Evolutionary conservation across 78 protist species (phyloP), one percentile per base, ranked within the genome.

Genomic region (Dictyostelium purpureum): DNA sequence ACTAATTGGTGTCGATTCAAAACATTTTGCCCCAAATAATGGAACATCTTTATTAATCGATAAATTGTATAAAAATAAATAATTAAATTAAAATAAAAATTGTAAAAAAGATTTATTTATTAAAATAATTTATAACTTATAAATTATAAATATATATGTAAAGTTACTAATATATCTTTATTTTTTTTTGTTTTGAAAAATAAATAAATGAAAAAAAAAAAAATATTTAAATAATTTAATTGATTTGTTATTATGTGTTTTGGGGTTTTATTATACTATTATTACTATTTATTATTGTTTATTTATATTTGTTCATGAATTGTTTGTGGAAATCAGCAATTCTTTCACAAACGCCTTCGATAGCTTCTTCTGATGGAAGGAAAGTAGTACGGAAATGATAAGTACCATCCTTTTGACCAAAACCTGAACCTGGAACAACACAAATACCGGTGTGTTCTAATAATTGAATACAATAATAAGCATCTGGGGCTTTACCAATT

Each of bases 381-480:
- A 99, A 97, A 49, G 99, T 98, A 19, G 98, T 96, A 43, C 99
- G 94, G 93, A 99, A 97, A 88, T 99, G 99, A 73, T 52, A 98
- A 45, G 99, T 98, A 12, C 99, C 99, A 7, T 82, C 96, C 35
- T 14, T 38, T 88, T 99, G 99, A 24, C 95, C 97, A 85, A 99
- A 99, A 10, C 99, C 99, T 7, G 94, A 59, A 31, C 99, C 99
- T 37, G 99, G 99, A 14, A 99, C 99, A 19, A 98, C 98, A 37
- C 97, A 94, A 26, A 89, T 80, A 52, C 99, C 99, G 4, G 99
- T 95, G 2, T 31, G 67, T 45, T 99, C 98, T 11, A 99, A 88
- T 37, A 99, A 75, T 45, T 43, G 73, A 70, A 99, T 43, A 66
- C 97, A 93, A 92, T 99, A 99, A 95, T 79, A 93, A 28, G 96